phyloP scores from a whole-genome alignment of 2,329 filamentous ascomycete genomes.

The Alternaria triticimaculans region DNA sequence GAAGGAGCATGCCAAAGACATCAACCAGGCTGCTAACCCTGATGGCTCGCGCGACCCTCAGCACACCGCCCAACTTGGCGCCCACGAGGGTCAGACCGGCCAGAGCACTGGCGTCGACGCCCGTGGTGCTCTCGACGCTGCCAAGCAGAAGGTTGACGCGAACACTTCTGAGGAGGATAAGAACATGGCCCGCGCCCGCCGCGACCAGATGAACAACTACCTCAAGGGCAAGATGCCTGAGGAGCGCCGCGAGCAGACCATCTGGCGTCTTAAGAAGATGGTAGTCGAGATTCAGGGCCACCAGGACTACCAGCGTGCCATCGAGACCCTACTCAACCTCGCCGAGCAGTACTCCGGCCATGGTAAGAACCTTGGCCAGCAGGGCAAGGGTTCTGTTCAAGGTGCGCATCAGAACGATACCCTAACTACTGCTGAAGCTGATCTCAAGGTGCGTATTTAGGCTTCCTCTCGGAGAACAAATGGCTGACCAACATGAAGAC shows the following conservation, averaged over 20 bases:
- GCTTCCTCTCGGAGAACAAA: conserved; percentile 47
- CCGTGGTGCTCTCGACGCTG: conserved; percentile 57
- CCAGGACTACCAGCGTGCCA: conserved; percentile 89
- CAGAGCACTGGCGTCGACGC: conserved; percentile 60
- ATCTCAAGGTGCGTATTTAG: conserved; percentile 70
- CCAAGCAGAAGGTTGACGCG: conserved; percentile 65
- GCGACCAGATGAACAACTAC: conserved; percentile 71
- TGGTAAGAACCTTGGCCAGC: conserved; percentile 68
- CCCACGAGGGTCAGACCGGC: conserved; percentile 57
- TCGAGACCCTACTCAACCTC: conserved; percentile 82
- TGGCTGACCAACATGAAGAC: conserved; percentile 67
- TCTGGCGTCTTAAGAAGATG: conserved; percentile 98
- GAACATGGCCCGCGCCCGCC: conserved; percentile 49
- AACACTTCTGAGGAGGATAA: conserved; percentile 70
- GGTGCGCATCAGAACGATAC: conserved; percentile 70
- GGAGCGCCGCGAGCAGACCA: conserved; percentile 89
- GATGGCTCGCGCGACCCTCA: conserved; percentile 61
- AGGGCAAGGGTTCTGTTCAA: conserved; percentile 73
- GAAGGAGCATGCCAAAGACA: conserved; percentile 63
- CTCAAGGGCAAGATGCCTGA: conserved; percentile 85
- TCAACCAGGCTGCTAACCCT: conserved; percentile 64
- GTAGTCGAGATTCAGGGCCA: conserved; percentile 95
- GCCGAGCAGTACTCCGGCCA: conserved; percentile 86
- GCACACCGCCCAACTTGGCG: conserved; percentile 60
- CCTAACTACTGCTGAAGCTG: conserved; percentile 75